A percentile compares a stretch with the other conserved stretches of the same genome.
Conservation (phyloP, 2,329 filamentous ascomycete genomes). For the Ophiostoma sp. region DNA sequence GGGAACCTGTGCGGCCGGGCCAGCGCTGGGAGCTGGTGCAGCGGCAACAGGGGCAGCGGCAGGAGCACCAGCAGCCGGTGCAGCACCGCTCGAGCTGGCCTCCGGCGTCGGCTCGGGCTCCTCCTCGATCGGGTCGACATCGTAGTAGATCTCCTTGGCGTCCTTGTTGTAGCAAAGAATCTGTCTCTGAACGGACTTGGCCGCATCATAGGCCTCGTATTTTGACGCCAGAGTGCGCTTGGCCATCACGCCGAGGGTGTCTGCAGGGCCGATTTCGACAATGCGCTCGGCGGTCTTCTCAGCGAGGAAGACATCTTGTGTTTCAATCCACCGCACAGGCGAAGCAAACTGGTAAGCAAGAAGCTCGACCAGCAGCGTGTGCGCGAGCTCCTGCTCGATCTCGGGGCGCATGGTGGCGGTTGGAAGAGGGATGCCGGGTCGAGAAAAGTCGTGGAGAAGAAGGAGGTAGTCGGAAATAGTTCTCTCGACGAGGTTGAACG, state of each 20-base stretch:
- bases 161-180: constrained; percentile 99
- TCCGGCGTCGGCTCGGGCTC: constrained; percentile 64
- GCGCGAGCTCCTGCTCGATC: constrained; percentile 97
- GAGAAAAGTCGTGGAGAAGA: not conserved
- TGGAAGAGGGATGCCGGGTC: not conserved
- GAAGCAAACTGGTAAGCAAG: constrained; percentile 99
- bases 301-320: constrained; percentile 97
- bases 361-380: constrained; percentile 97
- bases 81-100: constrained; percentile 46
- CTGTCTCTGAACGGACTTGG: constrained; percentile 92
- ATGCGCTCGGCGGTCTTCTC: constrained; percentile 96
- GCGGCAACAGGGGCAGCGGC: constrained; percentile 55
- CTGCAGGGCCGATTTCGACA: constrained; percentile 94
- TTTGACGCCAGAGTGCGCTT: constrained; percentile 93
- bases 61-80: constrained; percentile 57
- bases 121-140: constrained; percentile 91
- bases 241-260: constrained; percentile 96
- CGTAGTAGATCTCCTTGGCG: constrained; percentile 98
- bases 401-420: constrained; percentile 81
- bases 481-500: not conserved
- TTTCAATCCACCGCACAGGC: constrained; percentile 99
- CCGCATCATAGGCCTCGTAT: constrained; percentile 98
- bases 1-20: constrained; percentile 81
- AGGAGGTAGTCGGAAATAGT: not conserved
- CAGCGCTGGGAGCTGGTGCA: constrained; percentile 68